A percentile compares a stretch with the other conserved stretches of the same genome.
Conservation (phyloP, 2,329 filamentous ascomycete genomes). For the Thielaviopsis musarum region DNA sequence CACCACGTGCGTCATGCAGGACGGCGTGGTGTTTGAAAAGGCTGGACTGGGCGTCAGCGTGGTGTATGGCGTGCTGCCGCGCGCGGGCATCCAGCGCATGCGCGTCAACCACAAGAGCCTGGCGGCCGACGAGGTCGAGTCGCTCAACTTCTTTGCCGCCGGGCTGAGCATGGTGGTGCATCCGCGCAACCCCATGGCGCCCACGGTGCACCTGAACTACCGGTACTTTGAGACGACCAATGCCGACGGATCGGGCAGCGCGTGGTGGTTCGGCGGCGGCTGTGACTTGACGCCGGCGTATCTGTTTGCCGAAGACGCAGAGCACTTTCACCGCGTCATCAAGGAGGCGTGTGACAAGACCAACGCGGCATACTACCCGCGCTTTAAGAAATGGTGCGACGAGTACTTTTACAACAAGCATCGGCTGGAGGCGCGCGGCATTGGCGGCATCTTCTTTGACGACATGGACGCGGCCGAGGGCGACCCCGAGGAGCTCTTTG, state of each 20-base stretch:
- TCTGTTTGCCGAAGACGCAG: slow-evolving; percentile 90
- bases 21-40: slow-evolving; percentile 95
- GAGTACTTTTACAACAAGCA: slow-evolving; percentile 94
- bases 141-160: slow-evolving; percentile 85
- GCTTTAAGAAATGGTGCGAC: slow-evolving; percentile 97
- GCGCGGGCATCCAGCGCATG: slow-evolving; percentile 83
- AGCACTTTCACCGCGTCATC: slow-evolving; percentile 88
- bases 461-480: slow-evolving; percentile 79
- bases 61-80: slow-evolving; percentile 81
- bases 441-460: slow-evolving; percentile 98
- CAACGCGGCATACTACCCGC: slow-evolving; percentile 77
- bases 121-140: slow-evolving; percentile 51
- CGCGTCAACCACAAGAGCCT: slow-evolving; percentile 86
- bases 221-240: slow-evolving; percentile 95
- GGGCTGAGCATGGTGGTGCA: slow-evolving; percentile 88
- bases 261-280: slow-evolving; percentile 97
- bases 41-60: slow-evolving; percentile 89
- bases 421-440: slow-evolving; percentile 65
- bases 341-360: slow-evolving; percentile 90
- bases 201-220: slow-evolving; percentile 96
- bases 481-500: slow-evolving; percentile 76
- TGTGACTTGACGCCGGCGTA: slow-evolving; percentile 87
- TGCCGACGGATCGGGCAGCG: slow-evolving; percentile 59
- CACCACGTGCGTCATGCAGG: slow-evolving; percentile 85
- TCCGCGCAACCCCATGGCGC: slow-evolving; percentile 88